These are phyloP conservation scores for Termitomyces sp. DNA, from an alignment of 768 basidiomycete species.

Conservation along the genomic window DNA sequence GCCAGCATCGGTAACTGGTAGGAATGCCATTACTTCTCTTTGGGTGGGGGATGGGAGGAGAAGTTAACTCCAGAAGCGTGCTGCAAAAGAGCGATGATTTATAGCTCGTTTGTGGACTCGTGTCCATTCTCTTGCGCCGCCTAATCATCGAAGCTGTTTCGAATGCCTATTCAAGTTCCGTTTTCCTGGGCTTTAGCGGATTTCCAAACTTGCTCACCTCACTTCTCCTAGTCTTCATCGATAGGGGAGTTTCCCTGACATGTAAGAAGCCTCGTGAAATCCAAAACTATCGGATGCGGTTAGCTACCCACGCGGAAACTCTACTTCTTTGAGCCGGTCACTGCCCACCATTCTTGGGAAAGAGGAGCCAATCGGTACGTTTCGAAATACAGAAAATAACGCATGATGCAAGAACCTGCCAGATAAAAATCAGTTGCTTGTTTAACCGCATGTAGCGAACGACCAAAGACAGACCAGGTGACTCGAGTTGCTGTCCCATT, in stretches of 20 bases:
- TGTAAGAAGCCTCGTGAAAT: constrained; percentile 10
- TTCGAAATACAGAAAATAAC: background rate
- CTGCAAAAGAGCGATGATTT: background rate
- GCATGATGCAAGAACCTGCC: background rate
- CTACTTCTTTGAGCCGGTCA: background rate
- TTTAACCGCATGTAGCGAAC: background rate
- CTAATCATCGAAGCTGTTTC: constrained; percentile 18
- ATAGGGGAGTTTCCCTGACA: constrained; percentile 10
- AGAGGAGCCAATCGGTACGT: background rate
- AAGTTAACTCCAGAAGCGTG: background rate
- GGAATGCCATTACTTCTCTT: background rate
- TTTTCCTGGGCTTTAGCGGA: constrained; percentile 18
- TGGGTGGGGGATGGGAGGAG: no score
- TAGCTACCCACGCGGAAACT: constrained; percentile 2
- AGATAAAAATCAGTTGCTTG: constrained; percentile 2
- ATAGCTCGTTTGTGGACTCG: constrained; percentile 1
- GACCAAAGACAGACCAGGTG: constrained; percentile 3
- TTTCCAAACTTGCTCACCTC: constrained; percentile 12
- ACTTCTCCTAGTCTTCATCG: constrained; percentile 15
- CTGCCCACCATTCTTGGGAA: background rate
- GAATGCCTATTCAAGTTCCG: constrained; percentile 12
- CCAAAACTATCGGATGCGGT: background rate
- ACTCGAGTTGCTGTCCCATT: background rate
- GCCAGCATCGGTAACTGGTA: background rate
- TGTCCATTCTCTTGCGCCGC: constrained; percentile 4